Evolutionary conservation across 768 basidiomycete species (phyloP), one percentile per base, ranked within the genome.

Genomic region (Tylopilus sp.): DNA sequence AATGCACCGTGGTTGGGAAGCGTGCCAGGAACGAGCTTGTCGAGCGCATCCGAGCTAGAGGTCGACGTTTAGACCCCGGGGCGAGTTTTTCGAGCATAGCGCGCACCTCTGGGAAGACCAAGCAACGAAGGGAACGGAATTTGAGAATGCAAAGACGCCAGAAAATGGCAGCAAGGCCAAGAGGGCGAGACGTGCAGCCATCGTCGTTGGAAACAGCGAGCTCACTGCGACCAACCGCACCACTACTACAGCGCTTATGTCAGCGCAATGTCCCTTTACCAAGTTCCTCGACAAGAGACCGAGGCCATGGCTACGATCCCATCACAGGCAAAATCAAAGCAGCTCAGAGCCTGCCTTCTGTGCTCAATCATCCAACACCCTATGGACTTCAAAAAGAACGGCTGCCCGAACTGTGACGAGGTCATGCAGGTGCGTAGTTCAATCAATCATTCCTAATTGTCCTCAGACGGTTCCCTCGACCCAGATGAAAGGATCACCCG

Each of bases 331-430:
- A 84, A 78, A 61, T 84, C 85, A 53, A 89, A 85, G 64, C 79
- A 83, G 52, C 82, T 95, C 10, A 81, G 96, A 50, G 95, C 96
- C 19, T 99, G 96, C 66, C 78, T 98, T 2, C 79, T 98, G 36
- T 99, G 97, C 71, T 97, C 94, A 0, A 82, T 97, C 56, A 83
- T 98, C 19, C 92, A 92, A 63, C 76, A 85, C 0, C 84, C 92
- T 0, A 74, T 76, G 36, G 96, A 98, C 60, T 99, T 98, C 68
- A 76, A 86, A 38, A 85, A 82, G 61, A 73, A 76, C 21, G 97
- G 97, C 6, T 99, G 97, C 68, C 96, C 96, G 40, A 99, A 99
- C 69, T 99, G 97, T 66, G 96, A 98, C 62, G 92, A 96, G 66
- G 78, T 95, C 59, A 81, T 98, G 69, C 88, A 94, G 78, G 96